These are phyloP conservation scores for Geotrichum bryndzae DNA, from an alignment of 1,139 yeast species.

Conservation along the genomic window DNA sequence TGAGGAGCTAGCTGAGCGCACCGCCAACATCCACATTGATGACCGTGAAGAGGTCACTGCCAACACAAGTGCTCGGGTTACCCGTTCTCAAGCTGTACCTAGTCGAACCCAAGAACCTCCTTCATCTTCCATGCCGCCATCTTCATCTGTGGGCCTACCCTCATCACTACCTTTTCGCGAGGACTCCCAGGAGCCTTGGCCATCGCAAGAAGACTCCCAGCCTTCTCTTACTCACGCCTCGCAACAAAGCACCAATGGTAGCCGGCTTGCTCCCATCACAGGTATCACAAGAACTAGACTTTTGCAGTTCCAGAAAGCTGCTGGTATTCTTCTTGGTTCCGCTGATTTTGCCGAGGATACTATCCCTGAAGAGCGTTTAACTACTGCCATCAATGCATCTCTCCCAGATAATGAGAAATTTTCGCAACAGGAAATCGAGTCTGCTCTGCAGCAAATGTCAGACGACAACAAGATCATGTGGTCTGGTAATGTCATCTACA, in stretches of 20 bases:
- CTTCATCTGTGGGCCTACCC: slow-evolving; percentile 16
- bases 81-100: slow-evolving; percentile 24
- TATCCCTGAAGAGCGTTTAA: slow-evolving; percentile 22
- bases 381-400: slow-evolving; percentile 28
- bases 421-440: slow-evolving; percentile 32
- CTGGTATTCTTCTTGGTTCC: slow-evolving; percentile 34
- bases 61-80: neutral
- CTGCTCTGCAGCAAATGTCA: slow-evolving; percentile 35
- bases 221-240: neutral
- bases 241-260: neutral
- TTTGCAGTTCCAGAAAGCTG: slow-evolving; percentile 28
- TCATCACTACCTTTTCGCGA: slow-evolving; percentile 18
- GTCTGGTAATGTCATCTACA: slow-evolving; percentile 25
- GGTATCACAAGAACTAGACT: slow-evolving; percentile 34
- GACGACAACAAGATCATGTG: slow-evolving; percentile 36
- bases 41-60: slow-evolving; percentile 15
- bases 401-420: slow-evolving; percentile 36
- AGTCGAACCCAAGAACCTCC: slow-evolving; percentile 3
- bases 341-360: slow-evolving; percentile 29
- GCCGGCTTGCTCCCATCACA: slow-evolving; percentile 16
- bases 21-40: slow-evolving; percentile 20
- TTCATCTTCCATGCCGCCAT: slow-evolving; percentile 2
- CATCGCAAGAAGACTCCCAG: slow-evolving; percentile 19
- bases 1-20: slow-evolving; percentile 21
- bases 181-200: slow-evolving; percentile 28